A percentile compares a stretch with the other conserved stretches of the same genome.
Evolutionary conservation across 805 yeast genomes (phyloP).

Genomic region (Monosporozyma solicola): DNA sequence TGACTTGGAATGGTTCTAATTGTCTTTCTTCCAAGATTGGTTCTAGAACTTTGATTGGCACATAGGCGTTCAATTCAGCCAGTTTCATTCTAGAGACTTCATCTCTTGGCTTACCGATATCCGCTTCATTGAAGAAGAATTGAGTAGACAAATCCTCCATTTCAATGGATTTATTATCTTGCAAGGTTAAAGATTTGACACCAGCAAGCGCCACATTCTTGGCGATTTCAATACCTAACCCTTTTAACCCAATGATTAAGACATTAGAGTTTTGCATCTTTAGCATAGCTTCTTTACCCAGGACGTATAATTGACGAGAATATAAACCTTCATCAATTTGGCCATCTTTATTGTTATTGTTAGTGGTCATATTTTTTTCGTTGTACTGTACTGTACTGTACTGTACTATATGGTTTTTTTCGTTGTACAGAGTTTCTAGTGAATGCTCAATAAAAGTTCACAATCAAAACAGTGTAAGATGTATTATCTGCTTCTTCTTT

Average conservation of each 20-base stretch:
- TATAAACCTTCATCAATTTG: constrained; percentile 89
- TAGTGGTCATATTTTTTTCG: background rate
- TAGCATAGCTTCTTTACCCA: constrained; percentile 97
- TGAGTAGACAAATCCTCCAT: constrained; percentile 78
- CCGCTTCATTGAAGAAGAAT: constrained; percentile 64
- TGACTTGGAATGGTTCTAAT: constrained; percentile 58
- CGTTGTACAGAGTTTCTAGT: background rate
- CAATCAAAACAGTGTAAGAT: too few species aligned
- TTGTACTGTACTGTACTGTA: background rate
- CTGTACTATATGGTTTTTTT: background rate
- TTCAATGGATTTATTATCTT: constrained; percentile 66
- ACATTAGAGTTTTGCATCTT: constrained; percentile 92
- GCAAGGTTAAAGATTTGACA: constrained; percentile 79
- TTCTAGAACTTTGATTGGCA: constrained; percentile 64
- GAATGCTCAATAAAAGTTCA: too few species aligned
- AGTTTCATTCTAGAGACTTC: constrained; percentile 55
- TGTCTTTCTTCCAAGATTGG: constrained; percentile 43
- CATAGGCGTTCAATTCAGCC: constrained; percentile 81
- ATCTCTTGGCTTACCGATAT: constrained; percentile 76
- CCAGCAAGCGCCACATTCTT: constrained; percentile 96
- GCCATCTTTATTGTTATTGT: constrained; percentile 14
- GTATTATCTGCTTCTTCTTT: too few species aligned
- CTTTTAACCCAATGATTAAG: constrained; percentile 81
- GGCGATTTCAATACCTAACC: constrained; percentile 93
- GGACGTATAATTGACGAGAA: constrained; percentile 91